These are phyloP conservation scores for Nannochloropsis salina DNA, from an alignment of 108 stramenopile species.

Conservation along the genomic window DNA sequence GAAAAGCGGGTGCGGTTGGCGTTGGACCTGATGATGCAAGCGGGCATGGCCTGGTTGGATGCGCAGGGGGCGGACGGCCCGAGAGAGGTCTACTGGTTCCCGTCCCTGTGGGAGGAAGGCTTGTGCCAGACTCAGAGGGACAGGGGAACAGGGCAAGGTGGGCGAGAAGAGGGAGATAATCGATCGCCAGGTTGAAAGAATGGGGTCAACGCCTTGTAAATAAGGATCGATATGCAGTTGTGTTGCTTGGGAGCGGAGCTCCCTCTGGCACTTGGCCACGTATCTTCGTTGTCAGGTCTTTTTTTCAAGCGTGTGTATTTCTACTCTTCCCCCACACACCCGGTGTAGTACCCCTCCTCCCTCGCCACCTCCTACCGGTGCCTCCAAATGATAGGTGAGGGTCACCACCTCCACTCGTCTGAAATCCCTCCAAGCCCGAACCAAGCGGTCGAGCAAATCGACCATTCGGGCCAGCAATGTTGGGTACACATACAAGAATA, in stretches of 20 bases:
- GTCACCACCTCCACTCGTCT: not conserved
- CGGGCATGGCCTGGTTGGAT: conserved; percentile 50
- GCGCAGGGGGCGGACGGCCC: conserved; percentile 25
- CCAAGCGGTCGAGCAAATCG: not conserved
- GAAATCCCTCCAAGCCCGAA: not conserved
- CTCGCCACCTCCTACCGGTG: too few relatives aligned
- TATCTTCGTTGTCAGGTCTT: too few relatives aligned
- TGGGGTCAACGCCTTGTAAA: too few relatives aligned
- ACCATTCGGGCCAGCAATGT: not conserved
- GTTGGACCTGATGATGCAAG: conserved; percentile 38
- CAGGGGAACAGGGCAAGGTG: not conserved
- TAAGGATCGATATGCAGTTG: too few relatives aligned
- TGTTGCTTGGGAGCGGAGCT: too few relatives aligned
- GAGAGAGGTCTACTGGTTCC: conserved; percentile 36
- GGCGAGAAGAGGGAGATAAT: not conserved
- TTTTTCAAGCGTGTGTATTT: too few relatives aligned
- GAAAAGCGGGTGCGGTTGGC: conserved; percentile 22
- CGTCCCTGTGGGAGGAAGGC: conserved; percentile 43
- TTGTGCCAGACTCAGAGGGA: not conserved
- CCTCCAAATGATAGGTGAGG: not conserved
- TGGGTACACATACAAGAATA: not conserved
- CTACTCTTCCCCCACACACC: too few relatives aligned
- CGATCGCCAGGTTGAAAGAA: too few relatives aligned
- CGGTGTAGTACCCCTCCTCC: too few relatives aligned
- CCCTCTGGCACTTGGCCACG: too few relatives aligned